Evolutionary conservation across 306 rosid genomes (phyloP).

Genomic region (Arachis hypogaea): DNA sequence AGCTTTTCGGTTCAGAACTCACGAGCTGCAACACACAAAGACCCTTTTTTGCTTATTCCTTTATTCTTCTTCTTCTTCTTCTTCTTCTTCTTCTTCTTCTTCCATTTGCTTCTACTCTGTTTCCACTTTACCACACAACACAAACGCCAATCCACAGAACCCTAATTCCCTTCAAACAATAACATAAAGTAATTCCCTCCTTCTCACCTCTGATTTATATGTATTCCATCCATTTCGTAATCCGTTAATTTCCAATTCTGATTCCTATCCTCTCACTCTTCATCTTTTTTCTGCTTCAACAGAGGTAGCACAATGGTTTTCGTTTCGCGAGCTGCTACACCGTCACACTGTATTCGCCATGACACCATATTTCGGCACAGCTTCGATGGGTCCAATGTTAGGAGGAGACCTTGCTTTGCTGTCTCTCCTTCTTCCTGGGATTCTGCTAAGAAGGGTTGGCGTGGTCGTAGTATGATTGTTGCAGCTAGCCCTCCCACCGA

Average conservation of each 20-base stretch:
- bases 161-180: conserved; percentile 1
- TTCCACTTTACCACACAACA: background rate
- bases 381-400: conserved; percentile 44
- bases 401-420: conserved; percentile 50
- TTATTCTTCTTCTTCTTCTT: background rate
- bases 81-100: background rate
- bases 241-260: background rate
- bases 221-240: background rate
- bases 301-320: conserved; percentile 54
- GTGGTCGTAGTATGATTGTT: conserved; percentile 55
- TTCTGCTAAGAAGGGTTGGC: conserved; percentile 47
- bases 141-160: background rate
- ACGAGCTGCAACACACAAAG: background rate
- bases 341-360: conserved; percentile 40
- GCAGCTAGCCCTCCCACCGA: conserved; percentile 96
- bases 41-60: no score
- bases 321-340: conserved; percentile 47
- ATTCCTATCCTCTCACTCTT: background rate
- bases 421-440: conserved; percentile 44
- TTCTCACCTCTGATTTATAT: background rate
- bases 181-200: background rate
- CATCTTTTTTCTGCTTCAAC: conserved; percentile 12
- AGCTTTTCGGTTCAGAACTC: background rate
- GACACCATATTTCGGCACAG: conserved; percentile 43
- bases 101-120: background rate